Percentiles rank a stretch among this genome's conserved stretches.
Conservation (phyloP, 2,329 filamentous ascomycete genomes). For the Aspergillus sojae region DNA sequence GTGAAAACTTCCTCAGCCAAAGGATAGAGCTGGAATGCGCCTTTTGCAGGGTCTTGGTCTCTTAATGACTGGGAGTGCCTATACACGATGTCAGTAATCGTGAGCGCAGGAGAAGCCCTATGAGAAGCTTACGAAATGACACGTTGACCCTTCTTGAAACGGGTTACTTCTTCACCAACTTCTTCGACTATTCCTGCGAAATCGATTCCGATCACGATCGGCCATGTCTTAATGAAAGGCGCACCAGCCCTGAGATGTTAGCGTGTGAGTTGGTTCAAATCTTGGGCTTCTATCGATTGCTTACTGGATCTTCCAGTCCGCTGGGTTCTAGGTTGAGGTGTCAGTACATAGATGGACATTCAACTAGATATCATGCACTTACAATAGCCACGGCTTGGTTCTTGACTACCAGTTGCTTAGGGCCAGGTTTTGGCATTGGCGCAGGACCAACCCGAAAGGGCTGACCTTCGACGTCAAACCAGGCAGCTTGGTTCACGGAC, state of each 20-base stretch:
- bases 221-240: not conserved
- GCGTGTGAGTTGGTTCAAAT: not conserved
- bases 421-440: constrained; percentile 1
- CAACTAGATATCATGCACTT: not conserved
- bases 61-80: not conserved
- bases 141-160: constrained; percentile 4
- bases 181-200: constrained; percentile 1
- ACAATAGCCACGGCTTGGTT: not conserved
- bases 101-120: not conserved
- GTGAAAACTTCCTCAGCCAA: constrained; percentile 25
- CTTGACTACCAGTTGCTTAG: not conserved
- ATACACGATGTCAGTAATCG: not conserved
- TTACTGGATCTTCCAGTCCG: constrained; percentile 3
- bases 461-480: not conserved
- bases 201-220: not conserved
- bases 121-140: not conserved
- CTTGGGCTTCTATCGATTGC: not conserved
- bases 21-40: constrained; percentile 34
- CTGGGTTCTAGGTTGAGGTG: not conserved
- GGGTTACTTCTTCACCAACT: constrained; percentile 1
- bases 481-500: not conserved
- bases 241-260: not conserved
- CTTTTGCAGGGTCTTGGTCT: not conserved
- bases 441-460: not conserved
- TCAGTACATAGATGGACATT: not conserved